Conservation (phyloP, 192 early-diverging fungal species). For the Linderina pennispora region DNA sequence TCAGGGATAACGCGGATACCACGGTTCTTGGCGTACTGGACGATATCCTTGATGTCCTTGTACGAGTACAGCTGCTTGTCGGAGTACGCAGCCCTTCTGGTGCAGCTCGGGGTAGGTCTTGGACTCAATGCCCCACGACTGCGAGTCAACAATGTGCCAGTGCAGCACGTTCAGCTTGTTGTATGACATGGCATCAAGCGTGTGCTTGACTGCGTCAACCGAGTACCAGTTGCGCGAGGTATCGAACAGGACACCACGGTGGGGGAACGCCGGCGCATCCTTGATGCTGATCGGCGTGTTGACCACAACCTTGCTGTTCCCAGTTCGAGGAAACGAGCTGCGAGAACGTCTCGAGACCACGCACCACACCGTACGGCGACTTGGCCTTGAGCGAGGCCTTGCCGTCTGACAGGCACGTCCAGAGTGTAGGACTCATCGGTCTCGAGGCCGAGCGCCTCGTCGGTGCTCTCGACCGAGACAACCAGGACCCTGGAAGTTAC, state of each 20-base stretch:
- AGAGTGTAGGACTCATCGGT: constrained; percentile 66
- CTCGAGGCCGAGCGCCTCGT: constrained; percentile 41
- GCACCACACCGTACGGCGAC: constrained; percentile 61
- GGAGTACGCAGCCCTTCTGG: constrained; percentile 58
- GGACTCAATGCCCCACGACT: constrained; percentile 64
- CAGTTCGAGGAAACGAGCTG: constrained; percentile 57
- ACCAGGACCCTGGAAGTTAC: constrained; percentile 17
- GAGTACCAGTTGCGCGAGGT: constrained; percentile 64
- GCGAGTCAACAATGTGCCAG: constrained; percentile 69
- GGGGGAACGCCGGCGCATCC: constrained; percentile 56
- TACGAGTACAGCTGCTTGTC: constrained; percentile 58
- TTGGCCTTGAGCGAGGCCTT: constrained; percentile 51
- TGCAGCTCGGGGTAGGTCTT: constrained; percentile 56
- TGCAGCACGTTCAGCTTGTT: constrained; percentile 79
- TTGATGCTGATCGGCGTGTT: constrained; percentile 54
- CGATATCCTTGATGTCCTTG: constrained; percentile 58
- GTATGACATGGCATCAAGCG: constrained; percentile 60
- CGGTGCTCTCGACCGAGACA: constrained; percentile 16
- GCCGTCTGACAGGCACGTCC: constrained; percentile 49
- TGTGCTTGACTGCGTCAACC: constrained; percentile 49
- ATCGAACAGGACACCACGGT: constrained; percentile 66
- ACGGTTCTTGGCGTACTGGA: constrained; percentile 64
- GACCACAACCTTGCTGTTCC: constrained; percentile 44
- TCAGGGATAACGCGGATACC: constrained; percentile 89
- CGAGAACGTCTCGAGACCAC: constrained; percentile 65